phyloP scores from a whole-genome alignment of 192 early-diverging fungal species.

The Neocallimastix lanati region DNA sequence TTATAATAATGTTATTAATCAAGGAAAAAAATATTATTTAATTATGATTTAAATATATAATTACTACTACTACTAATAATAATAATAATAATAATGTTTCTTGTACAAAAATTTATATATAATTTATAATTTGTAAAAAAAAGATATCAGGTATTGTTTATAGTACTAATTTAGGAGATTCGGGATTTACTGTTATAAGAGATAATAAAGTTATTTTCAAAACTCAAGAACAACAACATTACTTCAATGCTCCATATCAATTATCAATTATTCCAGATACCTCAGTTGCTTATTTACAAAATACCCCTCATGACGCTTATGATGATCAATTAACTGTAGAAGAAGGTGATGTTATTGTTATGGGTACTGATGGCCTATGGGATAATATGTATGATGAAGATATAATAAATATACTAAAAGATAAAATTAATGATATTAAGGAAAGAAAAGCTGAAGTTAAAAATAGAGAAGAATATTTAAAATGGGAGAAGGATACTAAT shows the following conservation, averaged over 20 bases:
- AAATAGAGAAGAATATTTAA: no score
- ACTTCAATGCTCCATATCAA: slow-evolving; percentile 96
- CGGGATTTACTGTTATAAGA: slow-evolving; percentile 74
- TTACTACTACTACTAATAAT: no score
- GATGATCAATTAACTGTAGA: slow-evolving; percentile 66
- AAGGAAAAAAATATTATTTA: no score
- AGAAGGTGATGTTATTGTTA: slow-evolving; percentile 86
- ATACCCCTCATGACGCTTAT: slow-evolving; percentile 68
- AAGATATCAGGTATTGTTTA: background rate
- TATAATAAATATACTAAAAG: background rate
- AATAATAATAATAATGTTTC: no score
- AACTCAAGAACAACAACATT: slow-evolving; percentile 94
- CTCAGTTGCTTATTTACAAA: background rate
- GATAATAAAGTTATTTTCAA: slow-evolving; percentile 74
- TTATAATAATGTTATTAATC: no score
- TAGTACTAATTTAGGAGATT: slow-evolving; percentile 76
- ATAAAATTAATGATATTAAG: no score
- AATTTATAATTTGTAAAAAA: background rate
- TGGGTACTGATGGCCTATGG: no score
- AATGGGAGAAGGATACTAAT: no score
- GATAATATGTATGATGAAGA: slow-evolving; percentile 1
- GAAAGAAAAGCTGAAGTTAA: no score
- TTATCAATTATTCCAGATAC: slow-evolving; percentile 15
- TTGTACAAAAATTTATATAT: no score
- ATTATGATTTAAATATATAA: no score